A percentile compares a stretch with the other conserved stretches of the same genome.
phyloP scores from a whole-genome alignment of 108 stramenopile species.

The Mayamaea pseudoterrestris region DNA sequence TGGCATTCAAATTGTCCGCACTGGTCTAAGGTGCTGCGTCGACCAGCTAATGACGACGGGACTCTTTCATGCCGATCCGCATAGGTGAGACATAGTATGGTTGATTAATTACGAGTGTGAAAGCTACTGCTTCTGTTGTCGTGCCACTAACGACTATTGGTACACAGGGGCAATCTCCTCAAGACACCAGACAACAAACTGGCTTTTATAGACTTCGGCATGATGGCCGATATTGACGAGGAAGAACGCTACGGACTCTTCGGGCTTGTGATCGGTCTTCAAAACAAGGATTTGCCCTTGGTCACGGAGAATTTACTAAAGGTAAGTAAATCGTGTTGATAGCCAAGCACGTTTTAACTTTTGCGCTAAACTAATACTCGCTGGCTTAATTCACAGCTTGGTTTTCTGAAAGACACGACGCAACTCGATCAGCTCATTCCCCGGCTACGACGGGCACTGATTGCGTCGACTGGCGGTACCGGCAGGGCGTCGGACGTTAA shows the following conservation, averaged over 20 bases:
- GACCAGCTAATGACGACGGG: conserved; percentile 79
- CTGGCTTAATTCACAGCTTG: conserved; percentile 29
- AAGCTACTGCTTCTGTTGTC: background rate
- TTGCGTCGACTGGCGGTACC: conserved; percentile 75
- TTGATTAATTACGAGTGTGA: background rate
- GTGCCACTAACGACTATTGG: background rate
- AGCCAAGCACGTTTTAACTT: no score
- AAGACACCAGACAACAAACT: conserved; percentile 49
- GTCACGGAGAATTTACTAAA: conserved; percentile 77
- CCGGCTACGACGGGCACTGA: conserved; percentile 58
- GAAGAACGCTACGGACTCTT: conserved; percentile 85
- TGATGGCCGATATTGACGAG: conserved; percentile 90
- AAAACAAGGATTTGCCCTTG: conserved; percentile 70
- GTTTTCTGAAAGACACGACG: conserved; percentile 76
- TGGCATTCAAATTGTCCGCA: conserved; percentile 76
- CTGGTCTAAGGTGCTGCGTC: conserved; percentile 84
- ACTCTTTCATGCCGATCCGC: conserved; percentile 43
- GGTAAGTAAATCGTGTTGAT: conserved; percentile 29
- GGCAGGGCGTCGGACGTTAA: conserved; percentile 81
- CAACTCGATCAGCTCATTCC: conserved; percentile 73
- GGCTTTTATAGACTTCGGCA: conserved; percentile 83
- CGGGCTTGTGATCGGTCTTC: conserved; percentile 80
- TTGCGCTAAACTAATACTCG: background rate
- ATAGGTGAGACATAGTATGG: conserved; percentile 3
- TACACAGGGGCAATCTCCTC: conserved; percentile 29